Percentiles rank a stretch among this genome's conserved stretches.
These are phyloP conservation scores for Neoscytalidium dimidiatum DNA, from an alignment of 2,329 filamentous ascomycete species.

Conservation along the genomic window DNA sequence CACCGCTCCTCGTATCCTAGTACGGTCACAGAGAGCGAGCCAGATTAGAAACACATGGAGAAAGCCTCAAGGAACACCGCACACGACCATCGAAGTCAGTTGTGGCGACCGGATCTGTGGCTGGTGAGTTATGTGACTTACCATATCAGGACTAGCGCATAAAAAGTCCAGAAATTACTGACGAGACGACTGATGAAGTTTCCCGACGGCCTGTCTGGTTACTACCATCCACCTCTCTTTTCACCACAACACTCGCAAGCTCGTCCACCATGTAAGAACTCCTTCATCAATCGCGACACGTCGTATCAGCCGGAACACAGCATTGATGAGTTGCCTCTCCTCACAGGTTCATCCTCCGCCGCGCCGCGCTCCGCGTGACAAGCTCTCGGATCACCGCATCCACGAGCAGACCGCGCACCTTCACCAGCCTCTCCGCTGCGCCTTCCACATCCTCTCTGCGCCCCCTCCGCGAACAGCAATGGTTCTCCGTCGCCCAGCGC, in stretches of 20 bases:
- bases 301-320: not conserved
- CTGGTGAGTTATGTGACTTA: not conserved
- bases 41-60: too few species aligned
- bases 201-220: not conserved
- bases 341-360: constrained; percentile 59
- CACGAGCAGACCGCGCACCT: constrained; percentile 42
- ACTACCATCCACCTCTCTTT: not conserved
- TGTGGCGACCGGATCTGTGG: not conserved
- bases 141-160: not conserved
- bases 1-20: too few species aligned
- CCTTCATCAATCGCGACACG: not conserved
- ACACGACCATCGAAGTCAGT: too few species aligned
- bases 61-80: too few species aligned
- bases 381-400: constrained; percentile 48
- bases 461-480: constrained; percentile 37
- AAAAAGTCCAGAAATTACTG: not conserved
- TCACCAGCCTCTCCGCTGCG: constrained; percentile 27
- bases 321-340: not conserved
- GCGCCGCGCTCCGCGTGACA: constrained; percentile 57
- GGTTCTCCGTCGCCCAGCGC: constrained; percentile 44
- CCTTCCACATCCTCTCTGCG: constrained; percentile 33
- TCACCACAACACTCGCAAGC: not conserved
- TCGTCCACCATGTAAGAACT: not conserved
- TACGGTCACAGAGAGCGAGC: too few species aligned
- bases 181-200: not conserved